phyloP scores from a whole-genome alignment of 1,139 yeast species.

The Protomyces inouyei region DNA sequence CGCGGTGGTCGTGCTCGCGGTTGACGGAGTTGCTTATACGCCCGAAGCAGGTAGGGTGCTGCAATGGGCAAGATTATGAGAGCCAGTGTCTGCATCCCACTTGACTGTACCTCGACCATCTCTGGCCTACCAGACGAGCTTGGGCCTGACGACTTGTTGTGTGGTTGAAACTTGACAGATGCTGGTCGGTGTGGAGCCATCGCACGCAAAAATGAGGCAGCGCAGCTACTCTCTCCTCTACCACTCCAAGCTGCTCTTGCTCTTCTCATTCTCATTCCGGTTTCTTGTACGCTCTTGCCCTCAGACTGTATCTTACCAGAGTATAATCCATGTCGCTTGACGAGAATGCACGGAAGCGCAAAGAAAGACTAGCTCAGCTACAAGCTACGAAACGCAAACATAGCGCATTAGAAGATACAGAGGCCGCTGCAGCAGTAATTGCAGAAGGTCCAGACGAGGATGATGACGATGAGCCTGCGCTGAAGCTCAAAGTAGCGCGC shows the following conservation, averaged over 20 bases:
- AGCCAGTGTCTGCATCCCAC: constrained; percentile 9
- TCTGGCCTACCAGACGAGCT: background rate
- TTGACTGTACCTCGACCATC: background rate
- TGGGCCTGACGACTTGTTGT: too few species aligned
- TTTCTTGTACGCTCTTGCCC: too few species aligned
- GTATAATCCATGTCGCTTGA: constrained; percentile 9
- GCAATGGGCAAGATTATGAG: constrained; percentile 13
- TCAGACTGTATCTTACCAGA: background rate
- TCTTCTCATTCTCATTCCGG: too few species aligned
- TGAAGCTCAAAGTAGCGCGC: constrained; percentile 32
- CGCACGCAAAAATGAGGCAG: too few species aligned
- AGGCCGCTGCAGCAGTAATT: background rate
- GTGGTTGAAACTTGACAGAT: too few species aligned
- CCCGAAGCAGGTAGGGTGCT: background rate
- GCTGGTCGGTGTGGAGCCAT: too few species aligned
- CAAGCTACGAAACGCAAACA: constrained; percentile 15
- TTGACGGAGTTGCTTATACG: background rate
- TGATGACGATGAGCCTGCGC: background rate
- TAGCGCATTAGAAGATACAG: background rate
- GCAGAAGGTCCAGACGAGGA: background rate
- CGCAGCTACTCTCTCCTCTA: too few species aligned
- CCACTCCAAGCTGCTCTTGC: too few species aligned
- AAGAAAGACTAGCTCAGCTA: constrained; percentile 18
- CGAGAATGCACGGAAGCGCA: constrained; percentile 18
- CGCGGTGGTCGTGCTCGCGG: constrained; percentile 5